A percentile compares a stretch with the other conserved stretches of the same genome.
Evolutionary conservation across 768 basidiomycete genomes (phyloP).

Genomic region (Pleurotus eryngii): DNA sequence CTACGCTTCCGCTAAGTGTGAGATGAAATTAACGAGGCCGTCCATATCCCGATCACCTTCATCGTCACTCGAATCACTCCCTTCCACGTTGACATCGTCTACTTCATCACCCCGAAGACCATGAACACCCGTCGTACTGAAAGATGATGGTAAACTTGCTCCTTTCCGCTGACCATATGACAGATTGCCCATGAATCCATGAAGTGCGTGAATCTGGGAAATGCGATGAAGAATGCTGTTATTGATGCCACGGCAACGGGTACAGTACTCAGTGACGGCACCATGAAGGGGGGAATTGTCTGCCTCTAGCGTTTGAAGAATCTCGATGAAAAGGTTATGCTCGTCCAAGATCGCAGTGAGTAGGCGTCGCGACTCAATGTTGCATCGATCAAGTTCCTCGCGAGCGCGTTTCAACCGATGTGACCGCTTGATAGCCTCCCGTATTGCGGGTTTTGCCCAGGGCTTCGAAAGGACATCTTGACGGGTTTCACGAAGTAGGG

Average conservation of each 20-base stretch:
- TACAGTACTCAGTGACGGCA: neutral
- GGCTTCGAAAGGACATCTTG: conserved; percentile 16
- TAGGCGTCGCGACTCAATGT: conserved; percentile 21
- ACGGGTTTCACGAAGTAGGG: conserved; percentile 15
- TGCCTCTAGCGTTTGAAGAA: neutral
- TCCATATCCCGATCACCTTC: neutral
- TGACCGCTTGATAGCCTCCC: conserved; percentile 20
- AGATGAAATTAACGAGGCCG: neutral
- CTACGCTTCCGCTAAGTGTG: neutral
- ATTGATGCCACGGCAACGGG: neutral
- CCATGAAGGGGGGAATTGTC: neutral
- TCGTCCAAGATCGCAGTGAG: conserved; percentile 16
- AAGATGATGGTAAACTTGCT: neutral
- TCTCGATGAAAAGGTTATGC: conserved; percentile 3
- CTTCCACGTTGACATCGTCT: neutral
- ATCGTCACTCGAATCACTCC: neutral
- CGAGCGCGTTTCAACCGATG: conserved; percentile 16
- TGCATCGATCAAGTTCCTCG: conserved; percentile 22
- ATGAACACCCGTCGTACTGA: neutral
- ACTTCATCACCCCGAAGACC: neutral
- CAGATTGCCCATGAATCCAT: neutral
- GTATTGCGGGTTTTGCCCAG: conserved; percentile 18
- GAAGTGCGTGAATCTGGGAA: neutral
- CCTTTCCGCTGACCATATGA: neutral
- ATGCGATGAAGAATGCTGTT: neutral